Evolutionary conservation across 495 filamentous ascomycete species (phyloP), one percentile per base, ranked within the genome.

Genomic region (Bryoglossum gracile): DNA sequence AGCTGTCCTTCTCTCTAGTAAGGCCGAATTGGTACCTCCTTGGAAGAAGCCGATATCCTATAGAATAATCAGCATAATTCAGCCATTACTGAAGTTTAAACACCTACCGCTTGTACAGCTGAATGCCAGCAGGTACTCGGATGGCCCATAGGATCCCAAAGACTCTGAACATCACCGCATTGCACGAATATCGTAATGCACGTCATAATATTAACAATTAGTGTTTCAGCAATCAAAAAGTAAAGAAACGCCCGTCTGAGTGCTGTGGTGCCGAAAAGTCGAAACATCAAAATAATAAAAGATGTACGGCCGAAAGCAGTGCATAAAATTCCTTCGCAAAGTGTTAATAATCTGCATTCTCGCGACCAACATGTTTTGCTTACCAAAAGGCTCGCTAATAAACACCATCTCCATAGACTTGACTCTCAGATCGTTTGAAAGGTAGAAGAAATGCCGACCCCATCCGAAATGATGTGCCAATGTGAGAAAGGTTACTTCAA

Each of bases 121-220:
- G 47, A 14, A 1, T 14, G 9, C 47, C 47, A 50, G 23, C 47
- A 50, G 24, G 39, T 50, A 9, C 47, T 50, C 6, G 47, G 47
- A 32, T 34, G 8, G 4, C 47, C 47, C 17, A 43, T 30, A 5
- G 37, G 47, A 26, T 50, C 21, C 47, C 47, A 50, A 8, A 43
- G 17, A 37, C 26, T 43, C 9, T 25, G 25, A 2, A 50, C 47
- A 26, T 50, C 22, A 1, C 22, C 39, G 38, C 47, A 50, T 18
- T 50, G 47, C 2, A 35, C 39, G 47, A 35, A 50, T 3, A 50
- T 50, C n/a, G 47, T 50, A 26, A 50, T 50, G 10, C 26, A 50
- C 1, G 38, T 50, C 8, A 50, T 5, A 11, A 50, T 16, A 18
- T 50, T 50, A 6, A 43, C 18, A 10, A 50, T 32, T 6, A 50